phyloP scores from a whole-genome alignment of 257 asterid genomes.

The Ilex asprella region DNA sequence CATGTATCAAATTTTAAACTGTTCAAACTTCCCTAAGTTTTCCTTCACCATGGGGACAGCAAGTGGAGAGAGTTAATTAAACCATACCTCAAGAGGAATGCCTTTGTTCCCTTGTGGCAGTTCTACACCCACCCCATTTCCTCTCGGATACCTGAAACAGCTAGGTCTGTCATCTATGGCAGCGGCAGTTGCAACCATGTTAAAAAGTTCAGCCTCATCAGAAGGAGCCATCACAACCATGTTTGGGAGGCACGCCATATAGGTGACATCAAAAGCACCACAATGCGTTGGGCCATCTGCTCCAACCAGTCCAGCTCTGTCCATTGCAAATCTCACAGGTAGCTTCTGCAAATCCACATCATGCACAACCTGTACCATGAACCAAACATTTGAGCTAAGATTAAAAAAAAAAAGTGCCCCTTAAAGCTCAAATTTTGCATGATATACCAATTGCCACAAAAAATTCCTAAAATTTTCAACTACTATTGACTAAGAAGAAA shows the following conservation, averaged over 20 bases:
- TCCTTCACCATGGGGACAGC: neutral
- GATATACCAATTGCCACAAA: neutral
- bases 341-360: slow-evolving; percentile 96
- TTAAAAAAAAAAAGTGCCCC: too few relatives aligned
- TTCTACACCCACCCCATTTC: slow-evolving; percentile 75
- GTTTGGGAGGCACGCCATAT: slow-evolving; percentile 97
- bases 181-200: slow-evolving; percentile 97
- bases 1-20: neutral
- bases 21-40: neutral
- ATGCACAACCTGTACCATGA: slow-evolving; percentile 66
- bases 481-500: neutral
- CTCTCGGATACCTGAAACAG: slow-evolving; percentile 89
- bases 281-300: slow-evolving; percentile 98
- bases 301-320: slow-evolving; percentile 92
- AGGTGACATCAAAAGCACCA: slow-evolving; percentile 82
- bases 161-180: slow-evolving; percentile 92
- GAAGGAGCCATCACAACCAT: slow-evolving; percentile 99
- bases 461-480: neutral
- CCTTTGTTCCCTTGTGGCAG: slow-evolving; percentile 88
- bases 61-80: neutral
- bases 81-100: slow-evolving; percentile 66
- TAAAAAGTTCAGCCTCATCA: slow-evolving; percentile 81
- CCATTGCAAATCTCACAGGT: slow-evolving; percentile 95
- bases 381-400: neutral
- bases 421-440: too few relatives aligned